phyloP scores from a whole-genome alignment of 179 eudicot genomes.

The Nepenthes alata region DNA sequence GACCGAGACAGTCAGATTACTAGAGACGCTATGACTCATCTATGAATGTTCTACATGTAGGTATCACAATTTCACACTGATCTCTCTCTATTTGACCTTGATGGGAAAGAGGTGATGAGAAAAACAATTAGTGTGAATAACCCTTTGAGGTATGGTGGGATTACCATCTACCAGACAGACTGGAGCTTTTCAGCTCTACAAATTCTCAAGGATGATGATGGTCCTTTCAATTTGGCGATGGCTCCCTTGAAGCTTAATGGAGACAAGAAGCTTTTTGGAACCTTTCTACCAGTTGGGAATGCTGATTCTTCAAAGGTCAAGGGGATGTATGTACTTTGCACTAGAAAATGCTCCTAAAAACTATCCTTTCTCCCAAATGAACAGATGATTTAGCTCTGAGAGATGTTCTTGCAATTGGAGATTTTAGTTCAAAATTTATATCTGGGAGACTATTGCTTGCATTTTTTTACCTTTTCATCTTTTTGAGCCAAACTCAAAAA shows the following conservation, averaged over 20 bases:
- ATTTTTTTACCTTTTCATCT: too few species aligned
- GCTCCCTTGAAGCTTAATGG: conserved; percentile 73
- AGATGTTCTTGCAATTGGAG: too few species aligned
- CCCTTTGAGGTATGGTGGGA: conserved; percentile 84
- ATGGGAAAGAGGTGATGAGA: conserved; percentile 89
- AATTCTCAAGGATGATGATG: conserved; percentile 70
- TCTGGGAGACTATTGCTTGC: too few species aligned
- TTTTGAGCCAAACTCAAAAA: too few species aligned
- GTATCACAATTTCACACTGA: conserved; percentile 81
- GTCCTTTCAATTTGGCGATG: conserved; percentile 94
- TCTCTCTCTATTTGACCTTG: conserved; percentile 63
- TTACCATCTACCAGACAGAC: conserved; percentile 94
- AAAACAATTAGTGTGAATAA: conserved; percentile 92
- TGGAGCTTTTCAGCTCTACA: conserved; percentile 92
- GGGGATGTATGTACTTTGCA: conserved; percentile 71
- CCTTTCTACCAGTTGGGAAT: conserved; percentile 69
- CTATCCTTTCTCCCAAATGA: too few species aligned
- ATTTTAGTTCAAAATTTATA: too few species aligned
- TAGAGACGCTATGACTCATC: background rate
- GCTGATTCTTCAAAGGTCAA: conserved; percentile 53
- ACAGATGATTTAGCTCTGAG: too few species aligned
- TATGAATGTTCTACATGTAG: conserved; percentile 19
- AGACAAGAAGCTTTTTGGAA: conserved; percentile 88
- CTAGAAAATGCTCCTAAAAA: background rate
- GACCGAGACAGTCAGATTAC: background rate